Percentiles rank a stretch among this genome's conserved stretches.
phyloP scores from a whole-genome alignment of 257 asterid species.

The Ophiorrhiza pumila region DNA sequence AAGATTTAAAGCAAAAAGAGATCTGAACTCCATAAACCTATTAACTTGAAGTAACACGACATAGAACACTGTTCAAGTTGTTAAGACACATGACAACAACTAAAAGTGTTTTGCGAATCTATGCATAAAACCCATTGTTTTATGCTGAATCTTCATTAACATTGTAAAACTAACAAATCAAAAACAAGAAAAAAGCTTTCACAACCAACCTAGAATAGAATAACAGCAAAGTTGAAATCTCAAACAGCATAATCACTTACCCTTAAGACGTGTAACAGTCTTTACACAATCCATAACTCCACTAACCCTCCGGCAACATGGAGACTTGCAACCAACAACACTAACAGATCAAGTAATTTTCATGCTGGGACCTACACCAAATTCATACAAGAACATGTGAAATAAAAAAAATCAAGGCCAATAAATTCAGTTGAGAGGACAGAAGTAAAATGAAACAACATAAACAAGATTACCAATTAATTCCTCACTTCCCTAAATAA shows the following conservation, averaged over 20 bases:
- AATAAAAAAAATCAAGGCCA: not conserved
- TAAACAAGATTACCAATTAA: not conserved
- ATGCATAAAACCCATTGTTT: too few species aligned
- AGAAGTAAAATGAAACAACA: not conserved
- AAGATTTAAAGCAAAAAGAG: not conserved
- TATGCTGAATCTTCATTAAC: not conserved
- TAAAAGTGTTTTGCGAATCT: too few species aligned
- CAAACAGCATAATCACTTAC: slow-evolving; percentile 34
- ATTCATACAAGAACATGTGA: not conserved
- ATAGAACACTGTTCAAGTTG: not conserved
- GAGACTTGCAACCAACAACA: slow-evolving; percentile 30
- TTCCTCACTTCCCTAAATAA: not conserved
- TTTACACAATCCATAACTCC: slow-evolving; percentile 59
- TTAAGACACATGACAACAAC: not conserved
- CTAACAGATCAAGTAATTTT: slow-evolving; percentile 2
- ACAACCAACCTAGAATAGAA: not conserved
- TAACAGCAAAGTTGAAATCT: not conserved
- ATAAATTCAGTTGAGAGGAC: not conserved
- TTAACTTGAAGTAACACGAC: not conserved
- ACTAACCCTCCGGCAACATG: slow-evolving; percentile 78
- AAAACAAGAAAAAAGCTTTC: not conserved
- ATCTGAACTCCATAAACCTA: not conserved
- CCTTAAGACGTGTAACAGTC: slow-evolving; percentile 48
- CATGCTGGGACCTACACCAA: slow-evolving; percentile 17
- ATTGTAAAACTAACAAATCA: not conserved